Evolutionary conservation across 805 yeast species (phyloP).

Genomic region (Ogataea naganishii): DNA sequence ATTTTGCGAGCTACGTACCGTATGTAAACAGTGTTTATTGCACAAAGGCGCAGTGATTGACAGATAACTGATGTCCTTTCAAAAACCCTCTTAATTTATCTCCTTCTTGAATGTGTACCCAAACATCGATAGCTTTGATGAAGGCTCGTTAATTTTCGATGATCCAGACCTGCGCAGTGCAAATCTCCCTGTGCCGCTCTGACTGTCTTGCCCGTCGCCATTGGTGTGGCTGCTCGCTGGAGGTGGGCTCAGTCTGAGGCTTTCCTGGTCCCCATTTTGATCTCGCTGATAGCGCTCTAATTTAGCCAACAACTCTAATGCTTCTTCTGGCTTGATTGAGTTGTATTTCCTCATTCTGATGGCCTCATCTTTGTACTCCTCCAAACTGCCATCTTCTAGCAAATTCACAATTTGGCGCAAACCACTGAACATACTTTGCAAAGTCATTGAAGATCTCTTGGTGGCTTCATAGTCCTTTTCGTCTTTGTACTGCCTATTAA

Average conservation of each 20-base stretch:
- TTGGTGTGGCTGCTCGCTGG: conserved; percentile 15
- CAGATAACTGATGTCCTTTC: no score
- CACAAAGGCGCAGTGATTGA: no score
- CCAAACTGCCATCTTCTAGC: conserved; percentile 53
- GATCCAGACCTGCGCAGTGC: no score
- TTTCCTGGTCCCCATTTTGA: neutral
- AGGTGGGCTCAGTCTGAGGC: neutral
- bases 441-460: conserved; percentile 29
- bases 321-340: conserved; percentile 67
- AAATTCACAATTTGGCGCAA: conserved; percentile 74
- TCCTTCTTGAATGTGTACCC: conserved; percentile 3
- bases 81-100: no score
- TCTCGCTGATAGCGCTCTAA: conserved; percentile 23
- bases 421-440: conserved; percentile 69
- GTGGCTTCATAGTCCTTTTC: conserved; percentile 9
- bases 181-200: conserved; percentile 4
- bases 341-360: conserved; percentile 60
- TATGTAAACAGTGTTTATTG: no score
- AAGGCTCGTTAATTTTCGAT: no score
- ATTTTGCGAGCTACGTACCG: no score
- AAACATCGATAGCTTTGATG: neutral
- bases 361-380: conserved; percentile 50
- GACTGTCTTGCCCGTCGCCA: conserved; percentile 13
- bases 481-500: conserved; percentile 15
- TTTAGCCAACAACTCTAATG: conserved; percentile 51